Evolutionary conservation across 495 filamentous ascomycete genomes (phyloP).

Genomic region (Penicillium coprophilum): DNA sequence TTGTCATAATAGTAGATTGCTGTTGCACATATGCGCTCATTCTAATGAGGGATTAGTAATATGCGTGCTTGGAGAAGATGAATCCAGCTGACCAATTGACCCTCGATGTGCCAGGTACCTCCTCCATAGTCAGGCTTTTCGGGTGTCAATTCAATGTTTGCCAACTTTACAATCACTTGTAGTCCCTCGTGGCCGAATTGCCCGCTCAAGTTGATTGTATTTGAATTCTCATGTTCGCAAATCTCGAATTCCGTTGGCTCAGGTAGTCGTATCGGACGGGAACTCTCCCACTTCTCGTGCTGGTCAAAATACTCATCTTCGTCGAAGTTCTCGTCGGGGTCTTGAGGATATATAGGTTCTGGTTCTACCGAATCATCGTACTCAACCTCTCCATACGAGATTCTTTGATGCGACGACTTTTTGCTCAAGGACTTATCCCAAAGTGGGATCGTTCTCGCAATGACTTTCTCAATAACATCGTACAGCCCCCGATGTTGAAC

Average conservation of each 20-base stretch:
- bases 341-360: conserved; percentile 8
- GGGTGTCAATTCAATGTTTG: conserved; percentile 60
- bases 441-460: conserved; percentile 49
- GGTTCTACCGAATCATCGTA: conserved; percentile 14
- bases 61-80: too few species aligned
- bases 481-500: conserved; percentile 48
- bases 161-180: conserved; percentile 65
- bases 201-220: not conserved
- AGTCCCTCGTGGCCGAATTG: conserved; percentile 38
- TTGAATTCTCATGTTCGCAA: conserved; percentile 13
- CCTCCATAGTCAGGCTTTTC: conserved; percentile 52
- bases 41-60: conserved; percentile 21
- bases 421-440: conserved; percentile 45
- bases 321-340: conserved; percentile 4
- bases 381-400: conserved; percentile 20
- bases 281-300: not conserved
- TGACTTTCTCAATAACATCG: conserved; percentile 48
- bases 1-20: conserved; percentile 63
- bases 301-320: conserved; percentile 1
- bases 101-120: conserved; percentile 58
- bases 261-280: conserved; percentile 28
- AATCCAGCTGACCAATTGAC: conserved; percentile 38
- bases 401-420: conserved; percentile 3
- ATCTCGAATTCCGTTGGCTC: conserved; percentile 31
- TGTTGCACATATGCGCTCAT: conserved; percentile 59